These are phyloP conservation scores for Geotrichum bryndzae DNA, from an alignment of 1,139 yeast genomes.

Conservation along the genomic window DNA sequence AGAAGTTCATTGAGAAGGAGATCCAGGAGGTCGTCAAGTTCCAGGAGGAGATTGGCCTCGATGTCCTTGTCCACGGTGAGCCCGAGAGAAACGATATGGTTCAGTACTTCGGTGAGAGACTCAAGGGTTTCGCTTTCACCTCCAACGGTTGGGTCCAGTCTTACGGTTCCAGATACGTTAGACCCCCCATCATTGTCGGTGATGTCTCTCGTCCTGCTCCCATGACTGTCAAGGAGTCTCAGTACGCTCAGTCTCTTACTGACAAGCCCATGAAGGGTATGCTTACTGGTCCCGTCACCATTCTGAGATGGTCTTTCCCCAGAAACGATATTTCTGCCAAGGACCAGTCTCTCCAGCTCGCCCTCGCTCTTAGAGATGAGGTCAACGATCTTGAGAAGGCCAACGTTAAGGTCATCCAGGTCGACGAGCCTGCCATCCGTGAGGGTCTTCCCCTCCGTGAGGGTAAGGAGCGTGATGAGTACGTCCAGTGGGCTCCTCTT, in stretches of 20 bases:
- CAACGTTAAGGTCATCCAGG: constrained; percentile 96
- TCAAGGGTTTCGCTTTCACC: constrained; percentile 46
- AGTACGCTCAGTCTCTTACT: constrained; percentile 96
- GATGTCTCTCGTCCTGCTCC: constrained; percentile 98
- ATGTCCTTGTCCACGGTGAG: constrained; percentile 98
- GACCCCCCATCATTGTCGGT: constrained; percentile 99
- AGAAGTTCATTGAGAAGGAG: constrained; percentile 92
- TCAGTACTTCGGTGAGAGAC: constrained; percentile 98
- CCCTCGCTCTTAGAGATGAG: constrained; percentile 97
- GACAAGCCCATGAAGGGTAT: constrained; percentile 98
- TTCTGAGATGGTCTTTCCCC: constrained; percentile 99
- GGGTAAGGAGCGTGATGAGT: constrained; percentile 93
- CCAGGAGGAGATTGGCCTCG: constrained; percentile 98
- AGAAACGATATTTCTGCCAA: constrained; percentile 95
- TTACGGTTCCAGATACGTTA: constrained; percentile 98
- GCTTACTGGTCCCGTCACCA: constrained; percentile 99
- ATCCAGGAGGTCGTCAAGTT: constrained; percentile 91
- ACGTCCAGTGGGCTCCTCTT: constrained; percentile 98
- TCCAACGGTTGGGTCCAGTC: constrained; percentile 96
- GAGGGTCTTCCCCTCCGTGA: constrained; percentile 99
- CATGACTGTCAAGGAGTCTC: constrained; percentile 98
- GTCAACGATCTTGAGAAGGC: constrained; percentile 97
- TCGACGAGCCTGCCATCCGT: constrained; percentile 99
- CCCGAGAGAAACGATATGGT: constrained; percentile 99
- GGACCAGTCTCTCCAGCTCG: constrained; percentile 94